Evolutionary conservation across 2,329 filamentous ascomycete species (phyloP).

Genomic region (Chaetomium sp.): DNA sequence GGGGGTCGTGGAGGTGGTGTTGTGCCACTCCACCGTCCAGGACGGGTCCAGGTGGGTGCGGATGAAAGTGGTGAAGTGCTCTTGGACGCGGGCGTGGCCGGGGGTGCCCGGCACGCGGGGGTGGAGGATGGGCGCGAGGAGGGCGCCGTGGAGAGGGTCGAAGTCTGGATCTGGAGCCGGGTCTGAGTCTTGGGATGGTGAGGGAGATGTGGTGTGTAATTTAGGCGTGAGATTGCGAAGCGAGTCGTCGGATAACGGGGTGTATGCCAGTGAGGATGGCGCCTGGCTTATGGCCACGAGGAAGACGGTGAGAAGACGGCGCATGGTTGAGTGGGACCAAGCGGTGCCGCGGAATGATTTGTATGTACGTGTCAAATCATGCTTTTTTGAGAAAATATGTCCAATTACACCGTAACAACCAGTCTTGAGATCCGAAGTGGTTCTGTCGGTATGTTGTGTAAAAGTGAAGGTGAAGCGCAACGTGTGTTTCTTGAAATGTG

Average conservation of each 20-base stretch:
- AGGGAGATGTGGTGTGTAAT: neutral
- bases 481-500: too few species aligned
- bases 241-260: conserved; percentile 64
- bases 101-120: conserved; percentile 83
- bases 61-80: conserved; percentile 84
- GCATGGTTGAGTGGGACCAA: conserved; percentile 1
- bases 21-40: conserved; percentile 80
- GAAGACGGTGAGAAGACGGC: neutral
- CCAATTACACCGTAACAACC: too few species aligned
- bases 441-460: too few species aligned
- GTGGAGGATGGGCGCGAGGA: conserved; percentile 80
- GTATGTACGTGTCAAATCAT: neutral
- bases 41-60: conserved; percentile 57
- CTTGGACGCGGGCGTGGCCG: conserved; percentile 64
- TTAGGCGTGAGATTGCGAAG: conserved; percentile 41
- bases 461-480: too few species aligned
- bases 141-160: conserved; percentile 60
- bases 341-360: neutral
- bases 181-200: conserved; percentile 51
- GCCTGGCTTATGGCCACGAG: neutral
- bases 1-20: conserved; percentile 81
- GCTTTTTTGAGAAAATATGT: too few species aligned
- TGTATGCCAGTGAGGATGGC: conserved; percentile 30
- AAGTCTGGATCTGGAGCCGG: conserved; percentile 68
- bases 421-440: too few species aligned